Percentiles rank a stretch among this genome's conserved stretches.
phyloP scores from a whole-genome alignment of 352 stramenopile species.

The Pythium rhizo-oryzae region DNA sequence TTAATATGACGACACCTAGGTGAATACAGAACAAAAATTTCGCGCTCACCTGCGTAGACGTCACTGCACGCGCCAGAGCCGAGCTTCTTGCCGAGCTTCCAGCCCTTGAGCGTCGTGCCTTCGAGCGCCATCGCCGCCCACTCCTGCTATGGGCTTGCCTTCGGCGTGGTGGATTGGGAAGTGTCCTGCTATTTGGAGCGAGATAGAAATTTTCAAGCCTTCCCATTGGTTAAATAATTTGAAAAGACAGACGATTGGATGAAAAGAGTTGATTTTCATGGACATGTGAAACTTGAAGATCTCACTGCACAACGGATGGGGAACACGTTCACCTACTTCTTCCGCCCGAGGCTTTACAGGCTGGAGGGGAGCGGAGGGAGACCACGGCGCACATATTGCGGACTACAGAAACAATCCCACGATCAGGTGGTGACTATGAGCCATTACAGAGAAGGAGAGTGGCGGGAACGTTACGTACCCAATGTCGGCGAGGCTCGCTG shows the following conservation, averaged over 20 bases:
- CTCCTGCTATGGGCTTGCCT: not conserved
- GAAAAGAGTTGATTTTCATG: constrained; percentile 16
- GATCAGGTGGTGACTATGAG: constrained; percentile 1
- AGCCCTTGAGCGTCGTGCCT: constrained; percentile 79
- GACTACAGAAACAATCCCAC: constrained; percentile 20
- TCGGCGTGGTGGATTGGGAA: not conserved
- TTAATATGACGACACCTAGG: not conserved
- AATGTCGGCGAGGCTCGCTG: constrained; percentile 66
- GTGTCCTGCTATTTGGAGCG: constrained; percentile 2
- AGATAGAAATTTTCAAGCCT: constrained; percentile 8
- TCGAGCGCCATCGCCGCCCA: constrained; percentile 39
- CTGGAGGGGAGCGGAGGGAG: constrained; percentile 25
- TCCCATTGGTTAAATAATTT: constrained; percentile 23
- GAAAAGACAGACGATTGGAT: constrained; percentile 23
- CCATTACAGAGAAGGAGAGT: not conserved
- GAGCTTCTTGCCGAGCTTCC: constrained; percentile 77
- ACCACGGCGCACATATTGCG: constrained; percentile 39
- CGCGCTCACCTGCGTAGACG: constrained; percentile 71
- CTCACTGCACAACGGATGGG: not conserved
- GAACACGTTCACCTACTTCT: not conserved
- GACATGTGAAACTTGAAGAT: constrained; percentile 3
- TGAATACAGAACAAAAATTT: not conserved
- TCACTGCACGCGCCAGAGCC: constrained; percentile 82
- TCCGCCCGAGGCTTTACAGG: constrained; percentile 16
- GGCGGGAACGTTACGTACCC: constrained; percentile 33